A percentile compares a stretch with the other conserved stretches of the same genome.
These are phyloP conservation scores for Trametes versicolor DNA, from an alignment of 1,284 basidiomycete species.

Conservation along the genomic window DNA sequence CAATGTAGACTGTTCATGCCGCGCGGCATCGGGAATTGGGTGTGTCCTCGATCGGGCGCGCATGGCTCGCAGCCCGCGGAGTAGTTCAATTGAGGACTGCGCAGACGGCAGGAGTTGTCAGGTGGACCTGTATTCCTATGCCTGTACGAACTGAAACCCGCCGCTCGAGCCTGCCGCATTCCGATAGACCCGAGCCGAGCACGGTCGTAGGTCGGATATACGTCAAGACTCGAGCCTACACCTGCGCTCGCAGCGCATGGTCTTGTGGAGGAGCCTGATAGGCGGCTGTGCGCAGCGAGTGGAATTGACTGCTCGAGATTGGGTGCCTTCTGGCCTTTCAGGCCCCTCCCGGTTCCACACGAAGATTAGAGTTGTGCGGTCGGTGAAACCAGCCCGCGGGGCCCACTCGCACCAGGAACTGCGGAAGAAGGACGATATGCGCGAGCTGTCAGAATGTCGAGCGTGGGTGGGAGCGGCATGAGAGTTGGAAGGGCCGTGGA, in stretches of 20 bases:
- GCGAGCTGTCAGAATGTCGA: not conserved
- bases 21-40: not conserved
- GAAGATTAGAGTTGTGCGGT: not conserved
- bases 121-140: not conserved
- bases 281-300: not conserved
- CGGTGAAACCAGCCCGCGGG: too few relatives aligned
- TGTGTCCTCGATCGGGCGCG: too few relatives aligned
- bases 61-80: not conserved
- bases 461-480: constrained; percentile 11
- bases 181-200: not conserved
- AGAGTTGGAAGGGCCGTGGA: not conserved
- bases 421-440: constrained; percentile 3
- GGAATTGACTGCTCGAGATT: not conserved
- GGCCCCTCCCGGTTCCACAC: not conserved
- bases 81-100: not conserved
- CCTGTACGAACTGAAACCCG: not conserved
- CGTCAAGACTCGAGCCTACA: not conserved
- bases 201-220: not conserved
- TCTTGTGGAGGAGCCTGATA: not conserved
- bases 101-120: constrained; percentile 1
- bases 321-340: not conserved
- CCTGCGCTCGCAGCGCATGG: not conserved
- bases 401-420: not conserved
- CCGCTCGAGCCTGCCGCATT: not conserved
- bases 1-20: not conserved